phyloP scores from a whole-genome alignment of 805 yeast species.

The Alloascoidea africana region DNA sequence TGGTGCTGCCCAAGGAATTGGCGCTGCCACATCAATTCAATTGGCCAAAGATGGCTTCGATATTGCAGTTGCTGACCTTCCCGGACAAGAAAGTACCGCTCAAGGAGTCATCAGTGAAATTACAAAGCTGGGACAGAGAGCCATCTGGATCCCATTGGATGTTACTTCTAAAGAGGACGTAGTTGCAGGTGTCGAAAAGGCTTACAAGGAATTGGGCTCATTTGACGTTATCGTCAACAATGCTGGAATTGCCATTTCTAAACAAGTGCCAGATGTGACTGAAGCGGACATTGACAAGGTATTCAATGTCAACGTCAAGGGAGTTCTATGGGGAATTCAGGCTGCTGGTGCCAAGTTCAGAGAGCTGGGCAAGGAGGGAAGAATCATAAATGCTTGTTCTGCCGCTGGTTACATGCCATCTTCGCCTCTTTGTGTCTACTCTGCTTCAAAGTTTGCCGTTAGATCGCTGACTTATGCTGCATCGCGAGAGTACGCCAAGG shows the following conservation, averaged over 20 bases:
- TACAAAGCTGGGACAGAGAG: conserved; percentile 9
- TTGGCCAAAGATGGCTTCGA: conserved; percentile 2
- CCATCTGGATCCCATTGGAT: conserved; percentile 15
- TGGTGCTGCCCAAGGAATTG: not conserved
- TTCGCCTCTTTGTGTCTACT: conserved; percentile 16
- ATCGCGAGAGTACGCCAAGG: conserved; percentile 19
- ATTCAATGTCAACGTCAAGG: conserved; percentile 14
- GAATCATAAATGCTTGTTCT: conserved; percentile 20
- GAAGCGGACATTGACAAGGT: conserved; percentile 12
- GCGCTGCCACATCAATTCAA: not conserved
- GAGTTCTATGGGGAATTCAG: conserved; percentile 19
- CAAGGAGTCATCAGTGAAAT: conserved; percentile 12
- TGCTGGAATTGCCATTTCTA: conserved; percentile 18
- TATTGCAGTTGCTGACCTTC: conserved; percentile 9
- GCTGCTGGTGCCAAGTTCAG: conserved; percentile 18
- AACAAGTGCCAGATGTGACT: conserved; percentile 10
- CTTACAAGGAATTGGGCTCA: conserved; percentile 13
- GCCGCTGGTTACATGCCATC: conserved; percentile 17
- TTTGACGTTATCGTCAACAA: conserved; percentile 19
- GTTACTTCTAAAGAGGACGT: conserved; percentile 13
- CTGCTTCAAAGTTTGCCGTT: conserved; percentile 21
- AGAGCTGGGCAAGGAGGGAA: conserved; percentile 15
- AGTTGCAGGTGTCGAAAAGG: conserved; percentile 14
- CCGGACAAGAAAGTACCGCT: conserved; percentile 12
- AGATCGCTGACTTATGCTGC: conserved; percentile 19